These are phyloP conservation scores for Suillus bovinus DNA, from an alignment of 768 basidiomycete genomes.

Conservation along the genomic window DNA sequence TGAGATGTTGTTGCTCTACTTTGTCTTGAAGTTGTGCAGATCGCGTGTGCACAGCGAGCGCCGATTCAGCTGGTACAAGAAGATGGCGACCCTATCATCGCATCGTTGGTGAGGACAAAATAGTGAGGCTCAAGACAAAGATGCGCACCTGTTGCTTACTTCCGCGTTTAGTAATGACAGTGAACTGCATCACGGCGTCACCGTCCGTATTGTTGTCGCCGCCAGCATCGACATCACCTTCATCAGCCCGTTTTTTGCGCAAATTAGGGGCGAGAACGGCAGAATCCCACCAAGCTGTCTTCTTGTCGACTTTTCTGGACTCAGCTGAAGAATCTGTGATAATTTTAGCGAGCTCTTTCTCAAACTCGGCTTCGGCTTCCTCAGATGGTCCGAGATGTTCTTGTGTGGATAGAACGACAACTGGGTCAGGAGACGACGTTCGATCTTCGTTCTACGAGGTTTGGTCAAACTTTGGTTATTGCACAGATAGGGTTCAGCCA, in stretches of 20 bases:
- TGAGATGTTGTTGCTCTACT: slow-evolving; percentile 96
- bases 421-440: slow-evolving; percentile 80
- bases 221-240: slow-evolving; percentile 53
- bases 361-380: slow-evolving; percentile 92
- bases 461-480: slow-evolving; percentile 7
- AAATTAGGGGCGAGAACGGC: slow-evolving; percentile 68
- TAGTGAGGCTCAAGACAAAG: slow-evolving; percentile 8
- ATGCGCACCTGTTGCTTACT: slow-evolving; percentile 82
- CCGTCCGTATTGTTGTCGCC: slow-evolving; percentile 32
- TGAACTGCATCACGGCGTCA: slow-evolving; percentile 79
- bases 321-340: slow-evolving; percentile 86
- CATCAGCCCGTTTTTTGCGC: slow-evolving; percentile 67
- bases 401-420: slow-evolving; percentile 68
- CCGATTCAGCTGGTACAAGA: slow-evolving; percentile 83
- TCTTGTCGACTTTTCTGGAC: slow-evolving; percentile 84
- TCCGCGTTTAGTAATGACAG: slow-evolving; percentile 88
- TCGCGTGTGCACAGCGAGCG: slow-evolving; percentile 88
- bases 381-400: slow-evolving; percentile 82
- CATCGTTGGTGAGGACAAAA: slow-evolving; percentile 13
- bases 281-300: slow-evolving; percentile 89
- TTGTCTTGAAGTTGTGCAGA: slow-evolving; percentile 92
- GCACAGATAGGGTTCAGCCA: slow-evolving; percentile 1
- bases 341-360: slow-evolving; percentile 93
- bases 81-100: slow-evolving; percentile 72
- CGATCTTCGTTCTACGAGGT: slow-evolving; percentile 54